Conservation (phyloP, 371 early-diverging fungal genomes). For the Blastocladiella emersonii region DNA sequence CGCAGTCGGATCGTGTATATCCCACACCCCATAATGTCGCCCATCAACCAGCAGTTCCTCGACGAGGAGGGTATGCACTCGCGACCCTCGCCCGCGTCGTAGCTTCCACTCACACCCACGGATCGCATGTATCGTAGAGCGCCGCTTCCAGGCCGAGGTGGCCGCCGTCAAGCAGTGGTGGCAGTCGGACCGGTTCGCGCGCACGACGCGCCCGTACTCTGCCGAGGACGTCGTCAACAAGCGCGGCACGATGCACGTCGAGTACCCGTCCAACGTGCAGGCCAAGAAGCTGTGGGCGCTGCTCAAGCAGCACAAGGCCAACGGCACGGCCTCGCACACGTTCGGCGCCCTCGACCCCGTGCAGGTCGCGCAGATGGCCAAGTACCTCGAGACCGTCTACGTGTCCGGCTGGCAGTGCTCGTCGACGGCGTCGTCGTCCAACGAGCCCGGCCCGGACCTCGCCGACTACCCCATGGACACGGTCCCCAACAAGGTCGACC, state of each 20-base stretch:
- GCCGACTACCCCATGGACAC: slow-evolving; percentile 82
- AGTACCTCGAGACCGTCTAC: slow-evolving; percentile 93
- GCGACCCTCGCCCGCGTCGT: not conserved
- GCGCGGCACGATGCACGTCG: slow-evolving; percentile 62
- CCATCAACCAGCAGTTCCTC: slow-evolving; percentile 11
- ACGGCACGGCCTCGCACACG: slow-evolving; percentile 73
- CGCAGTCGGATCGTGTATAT: no score
- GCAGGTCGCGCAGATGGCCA: slow-evolving; percentile 85
- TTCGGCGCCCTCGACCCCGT: slow-evolving; percentile 50
- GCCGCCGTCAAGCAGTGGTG: slow-evolving; percentile 80
- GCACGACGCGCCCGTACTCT: slow-evolving; percentile 77
- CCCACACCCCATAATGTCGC: not conserved
- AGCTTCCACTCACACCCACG: not conserved
- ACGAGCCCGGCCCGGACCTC: slow-evolving; percentile 97
- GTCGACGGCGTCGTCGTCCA: slow-evolving; percentile 88
- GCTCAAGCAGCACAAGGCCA: slow-evolving; percentile 59
- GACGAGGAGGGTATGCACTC: slow-evolving; percentile 15
- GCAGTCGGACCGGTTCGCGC: slow-evolving; percentile 61
- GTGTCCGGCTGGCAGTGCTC: slow-evolving; percentile 98
- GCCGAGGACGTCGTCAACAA: slow-evolving; percentile 82
- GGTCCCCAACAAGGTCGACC: slow-evolving; percentile 97
- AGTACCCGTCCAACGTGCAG: slow-evolving; percentile 69
- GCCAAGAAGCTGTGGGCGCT: slow-evolving; percentile 89
- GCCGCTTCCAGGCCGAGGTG: slow-evolving; percentile 59
- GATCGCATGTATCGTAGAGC: slow-evolving; percentile 16